These are phyloP conservation scores for Termitomyces sp. DNA, from an alignment of 768 basidiomycete species.

Conservation along the genomic window DNA sequence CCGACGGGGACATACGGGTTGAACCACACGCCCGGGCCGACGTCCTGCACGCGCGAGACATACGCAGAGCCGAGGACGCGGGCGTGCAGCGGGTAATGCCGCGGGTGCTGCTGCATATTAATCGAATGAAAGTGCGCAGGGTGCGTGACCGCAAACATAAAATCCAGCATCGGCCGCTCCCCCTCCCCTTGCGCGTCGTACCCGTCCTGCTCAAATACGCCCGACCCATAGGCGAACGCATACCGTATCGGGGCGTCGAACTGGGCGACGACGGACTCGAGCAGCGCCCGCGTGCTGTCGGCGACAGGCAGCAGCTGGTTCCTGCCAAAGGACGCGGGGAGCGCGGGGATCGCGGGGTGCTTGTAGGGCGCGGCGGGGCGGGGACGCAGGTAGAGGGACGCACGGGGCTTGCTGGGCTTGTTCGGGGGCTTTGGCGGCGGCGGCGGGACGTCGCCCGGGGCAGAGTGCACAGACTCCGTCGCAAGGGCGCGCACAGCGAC, in stretches of 20 bases:
- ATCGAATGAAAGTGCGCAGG: conserved; percentile 91
- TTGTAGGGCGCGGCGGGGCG: conserved; percentile 35
- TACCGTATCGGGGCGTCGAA: conserved; percentile 93
- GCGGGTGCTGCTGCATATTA: conserved; percentile 88
- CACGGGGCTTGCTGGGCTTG: conserved; percentile 24
- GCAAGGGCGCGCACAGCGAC: conserved; percentile 34
- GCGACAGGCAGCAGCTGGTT: conserved; percentile 81
- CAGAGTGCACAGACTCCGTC: conserved; percentile 34
- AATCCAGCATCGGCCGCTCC: conserved; percentile 83
- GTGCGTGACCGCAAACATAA: conserved; percentile 94
- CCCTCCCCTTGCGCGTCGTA: conserved; percentile 35
- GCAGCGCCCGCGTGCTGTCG: conserved; percentile 70
- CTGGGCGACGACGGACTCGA: conserved; percentile 72
- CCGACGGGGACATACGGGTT: conserved; percentile 84
- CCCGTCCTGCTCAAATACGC: conserved; percentile 91
- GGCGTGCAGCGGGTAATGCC: conserved; percentile 89
- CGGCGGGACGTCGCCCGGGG: conserved; percentile 30
- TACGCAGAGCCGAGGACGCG: conserved; percentile 78
- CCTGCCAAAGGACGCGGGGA: conserved; percentile 70
- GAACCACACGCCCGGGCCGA: conserved; percentile 92
- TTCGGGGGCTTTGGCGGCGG: conserved; percentile 24
- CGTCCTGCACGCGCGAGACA: conserved; percentile 70
- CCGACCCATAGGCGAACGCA: conserved; percentile 96
- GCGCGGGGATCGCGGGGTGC: conserved; percentile 37
- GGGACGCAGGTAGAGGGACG: conserved; percentile 40